Evolutionary conservation across 192 early-diverging fungal species (phyloP), one percentile per base, ranked within the genome.

Genomic region (Linnemannia hyalina): DNA sequence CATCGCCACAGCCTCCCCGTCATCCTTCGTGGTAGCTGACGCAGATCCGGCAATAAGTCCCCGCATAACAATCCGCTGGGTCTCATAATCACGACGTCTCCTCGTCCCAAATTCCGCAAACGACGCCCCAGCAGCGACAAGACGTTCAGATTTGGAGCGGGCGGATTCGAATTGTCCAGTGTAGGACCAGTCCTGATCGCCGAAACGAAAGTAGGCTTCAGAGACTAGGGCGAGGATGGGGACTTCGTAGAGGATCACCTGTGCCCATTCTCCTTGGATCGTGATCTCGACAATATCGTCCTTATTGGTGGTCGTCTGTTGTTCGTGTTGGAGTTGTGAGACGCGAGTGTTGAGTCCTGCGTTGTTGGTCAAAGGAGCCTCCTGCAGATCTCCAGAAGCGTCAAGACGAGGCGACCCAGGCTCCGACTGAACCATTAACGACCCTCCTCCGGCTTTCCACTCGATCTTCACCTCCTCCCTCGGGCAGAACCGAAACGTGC

Each of bases 31-130:
- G 32, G 81, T 46, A 2, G 68, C 47, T 5, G 57, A 46, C 0
- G 69, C 40, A 1, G 84, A 80, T 70, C 84, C 84, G 18, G 79
- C 77, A 18, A 88, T 40, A 1, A 95, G 76, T 0, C 84, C 91
- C 11, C 82, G 74, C 73, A 96, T 77, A 7, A 96, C 92, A 16
- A 93, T 91, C 70, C 94, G 88, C 38, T 95, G 95, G 0, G 95
- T 93, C 35, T 88, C 83, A 77, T 92, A 94, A 75, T 93, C 91
- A 3, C 95, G 92, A 20, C 95, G 89, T 41, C 95, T 81, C 9
- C 95, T 83, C 0, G 95, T 96, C 38, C 96, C 96, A 91, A 96
- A 96, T 74, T 96, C 96, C 32, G 94, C 92, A 88, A 96, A 96
- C 36, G 73, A 88, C 80, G 94, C 95, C 15, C 94, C 94, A 2